Evolutionary conservation across 306 rosid genomes (phyloP), one percentile per base, ranked within the genome.

Genomic region (Rubus idaeus): DNA sequence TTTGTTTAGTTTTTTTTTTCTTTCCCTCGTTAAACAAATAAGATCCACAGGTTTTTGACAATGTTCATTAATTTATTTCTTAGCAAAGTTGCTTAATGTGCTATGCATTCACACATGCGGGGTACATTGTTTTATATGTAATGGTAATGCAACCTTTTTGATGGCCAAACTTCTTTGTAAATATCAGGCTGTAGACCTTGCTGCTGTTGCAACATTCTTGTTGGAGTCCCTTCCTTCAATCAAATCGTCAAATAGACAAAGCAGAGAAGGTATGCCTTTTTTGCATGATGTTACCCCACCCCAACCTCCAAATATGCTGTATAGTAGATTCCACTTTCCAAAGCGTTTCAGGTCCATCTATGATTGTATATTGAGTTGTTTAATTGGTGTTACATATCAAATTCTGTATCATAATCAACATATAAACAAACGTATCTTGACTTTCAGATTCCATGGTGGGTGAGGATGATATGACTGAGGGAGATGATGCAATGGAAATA

Each of bases 161-260:
- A 58, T 10, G 57, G 68, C 57, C 35, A 57, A 20, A 17, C 9
- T 42, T 61, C 55, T 45, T 4, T 16, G 10, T 42, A 14, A 44
- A 84, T 70, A 78, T 72, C 84, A 95, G 98, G 98, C 97, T 35
- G 69, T 87, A 72, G 93, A 89, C 84, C 90, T 95, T 86, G 96
- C 98, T 84, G 86, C 91, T 68, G 89, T 90, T 71, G 77, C 90
- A 71, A 92, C 97, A 35, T 86, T 75, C 81, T 88, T 95, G 83
- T 86, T 95, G 85, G 97, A 89, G 82, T 78, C 87, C 5, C 95
- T 89, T 83, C 98, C 96, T 45, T 86, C 97, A 42, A 63, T 87
- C 45, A 89, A 88, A 77, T 81, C 89, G 77, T 77, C 87, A 51
- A 75, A 65, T 76, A 62, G 64, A 79, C 85, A 64, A 72, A 79